These are phyloP conservation scores for Saccharomycopsis sp. DNA, from an alignment of 805 yeast species.

Conservation along the genomic window DNA sequence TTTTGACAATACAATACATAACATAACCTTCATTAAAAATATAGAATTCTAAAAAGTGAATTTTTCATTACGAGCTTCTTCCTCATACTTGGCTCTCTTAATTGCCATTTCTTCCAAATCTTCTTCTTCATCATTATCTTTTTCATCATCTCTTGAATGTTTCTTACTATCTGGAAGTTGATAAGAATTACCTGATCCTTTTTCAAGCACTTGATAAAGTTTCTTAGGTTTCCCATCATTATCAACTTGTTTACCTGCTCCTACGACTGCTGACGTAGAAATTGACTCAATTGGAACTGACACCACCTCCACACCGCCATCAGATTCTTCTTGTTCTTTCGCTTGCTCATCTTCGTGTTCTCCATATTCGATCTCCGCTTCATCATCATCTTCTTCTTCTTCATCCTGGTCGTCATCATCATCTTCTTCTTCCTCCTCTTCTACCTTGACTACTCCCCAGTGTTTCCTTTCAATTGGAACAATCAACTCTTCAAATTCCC, in stretches of 20 bases:
- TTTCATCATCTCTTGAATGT: slow-evolving; percentile 2
- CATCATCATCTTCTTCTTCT: slow-evolving; percentile 11
- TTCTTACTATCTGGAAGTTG: neutral
- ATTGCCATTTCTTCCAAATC: slow-evolving; percentile 3
- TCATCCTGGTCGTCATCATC: slow-evolving; percentile 24
- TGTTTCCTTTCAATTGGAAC: slow-evolving; percentile 21
- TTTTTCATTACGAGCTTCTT: neutral
- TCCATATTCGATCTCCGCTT: slow-evolving; percentile 19
- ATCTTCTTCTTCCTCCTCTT: slow-evolving; percentile 28
- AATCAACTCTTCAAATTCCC: slow-evolving; percentile 12
- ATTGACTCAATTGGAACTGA: slow-evolving; percentile 1
- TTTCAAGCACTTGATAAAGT: slow-evolving; percentile 15
- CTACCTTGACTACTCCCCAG: slow-evolving; percentile 27
- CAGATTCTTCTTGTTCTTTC: neutral
- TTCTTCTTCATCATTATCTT: slow-evolving; percentile 4
- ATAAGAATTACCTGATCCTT: slow-evolving; percentile 9
- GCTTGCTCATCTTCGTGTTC: slow-evolving; percentile 9
- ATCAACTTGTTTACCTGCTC: neutral
- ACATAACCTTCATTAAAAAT: no score
- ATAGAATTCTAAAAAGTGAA: slow-evolving; percentile 7
- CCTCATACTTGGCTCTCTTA: slow-evolving; percentile 8
- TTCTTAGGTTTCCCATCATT: slow-evolving; percentile 7
- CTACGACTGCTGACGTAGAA: neutral
- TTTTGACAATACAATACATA: no score
- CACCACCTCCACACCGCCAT: slow-evolving; percentile 2